A percentile compares a stretch with the other conserved stretches of the same genome.
Conservation (phyloP, 2,329 filamentous ascomycete genomes). For the Beauveria pseudobassiana region DNA sequence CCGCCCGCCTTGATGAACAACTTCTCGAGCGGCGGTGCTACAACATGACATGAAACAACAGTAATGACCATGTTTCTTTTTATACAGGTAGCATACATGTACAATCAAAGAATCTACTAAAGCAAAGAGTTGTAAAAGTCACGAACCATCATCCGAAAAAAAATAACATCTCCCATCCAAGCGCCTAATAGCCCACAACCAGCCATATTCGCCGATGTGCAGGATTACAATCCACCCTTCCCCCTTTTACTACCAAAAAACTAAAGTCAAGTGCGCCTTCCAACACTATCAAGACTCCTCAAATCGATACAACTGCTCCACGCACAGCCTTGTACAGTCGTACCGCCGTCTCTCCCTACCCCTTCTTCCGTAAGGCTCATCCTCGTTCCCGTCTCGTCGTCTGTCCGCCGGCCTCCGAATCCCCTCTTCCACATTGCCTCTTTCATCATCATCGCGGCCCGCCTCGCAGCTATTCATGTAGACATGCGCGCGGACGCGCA, state of each 20-base stretch:
- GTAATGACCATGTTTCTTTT: too few relatives aligned
- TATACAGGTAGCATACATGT: not conserved
- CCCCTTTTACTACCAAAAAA: too few relatives aligned
- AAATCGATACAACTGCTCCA: conserved; percentile 11
- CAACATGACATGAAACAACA: not conserved
- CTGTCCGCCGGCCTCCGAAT: not conserved
- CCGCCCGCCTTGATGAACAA: not conserved
- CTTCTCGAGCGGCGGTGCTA: not conserved
- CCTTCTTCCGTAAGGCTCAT: not conserved
- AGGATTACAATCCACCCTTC: too few relatives aligned
- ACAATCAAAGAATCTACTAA: not conserved
- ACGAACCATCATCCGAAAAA: too few relatives aligned
- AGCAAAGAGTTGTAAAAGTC: too few relatives aligned
- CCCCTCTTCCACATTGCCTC: not conserved
- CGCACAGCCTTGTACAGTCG: not conserved
- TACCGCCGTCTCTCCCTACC: not conserved
- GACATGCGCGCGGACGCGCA: not conserved
- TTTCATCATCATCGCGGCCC: not conserved
- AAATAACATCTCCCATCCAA: too few relatives aligned
- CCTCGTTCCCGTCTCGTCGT: not conserved
- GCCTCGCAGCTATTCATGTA: not conserved
- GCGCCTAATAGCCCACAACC: too few relatives aligned
- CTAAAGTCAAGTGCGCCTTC: too few relatives aligned
- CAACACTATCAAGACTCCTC: not conserved
- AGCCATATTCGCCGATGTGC: too few relatives aligned